Evolutionary conservation across 176 grass and related monocot species (phyloP).

Genomic region (Rhynchospora pubera): DNA sequence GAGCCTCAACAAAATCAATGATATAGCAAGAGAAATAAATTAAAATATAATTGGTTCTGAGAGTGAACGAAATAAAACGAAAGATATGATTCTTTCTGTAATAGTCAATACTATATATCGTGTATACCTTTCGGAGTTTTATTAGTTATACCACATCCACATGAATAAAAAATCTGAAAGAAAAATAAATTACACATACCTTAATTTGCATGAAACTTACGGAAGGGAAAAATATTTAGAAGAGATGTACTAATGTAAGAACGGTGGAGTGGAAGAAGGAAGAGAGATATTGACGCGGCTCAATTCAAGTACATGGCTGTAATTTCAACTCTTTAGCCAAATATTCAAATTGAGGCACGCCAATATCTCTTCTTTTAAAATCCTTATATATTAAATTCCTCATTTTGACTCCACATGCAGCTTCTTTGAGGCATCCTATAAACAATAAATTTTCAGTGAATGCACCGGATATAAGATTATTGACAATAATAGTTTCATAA

Average conservation of each 20-base stretch:
- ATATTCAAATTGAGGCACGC: slow-evolving; percentile 75
- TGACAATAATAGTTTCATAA: background rate
- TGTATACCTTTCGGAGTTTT: too few species aligned
- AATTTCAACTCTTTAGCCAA: slow-evolving; percentile 21
- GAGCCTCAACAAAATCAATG: background rate
- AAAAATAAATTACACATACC: background rate
- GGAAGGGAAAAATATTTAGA: background rate
- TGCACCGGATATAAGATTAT: background rate
- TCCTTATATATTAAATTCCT: background rate
- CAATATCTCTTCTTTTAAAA: slow-evolving; percentile 67
- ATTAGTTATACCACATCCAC: too few species aligned
- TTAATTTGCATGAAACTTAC: too few species aligned
- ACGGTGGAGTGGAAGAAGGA: background rate
- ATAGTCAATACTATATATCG: too few species aligned
- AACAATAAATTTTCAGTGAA: background rate
- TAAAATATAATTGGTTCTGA: too few species aligned
- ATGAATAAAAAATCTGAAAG: background rate
- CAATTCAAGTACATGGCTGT: slow-evolving; percentile 71
- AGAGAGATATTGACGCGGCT: slow-evolving; percentile 93
- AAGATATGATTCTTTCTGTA: background rate
- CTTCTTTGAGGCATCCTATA: background rate
- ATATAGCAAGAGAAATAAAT: background rate
- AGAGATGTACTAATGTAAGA: background rate
- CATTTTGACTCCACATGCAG: background rate
- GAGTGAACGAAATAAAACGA: background rate